phyloP scores from a whole-genome alignment of 306 rosid genomes.

The Hylodesmum podocarpum region DNA sequence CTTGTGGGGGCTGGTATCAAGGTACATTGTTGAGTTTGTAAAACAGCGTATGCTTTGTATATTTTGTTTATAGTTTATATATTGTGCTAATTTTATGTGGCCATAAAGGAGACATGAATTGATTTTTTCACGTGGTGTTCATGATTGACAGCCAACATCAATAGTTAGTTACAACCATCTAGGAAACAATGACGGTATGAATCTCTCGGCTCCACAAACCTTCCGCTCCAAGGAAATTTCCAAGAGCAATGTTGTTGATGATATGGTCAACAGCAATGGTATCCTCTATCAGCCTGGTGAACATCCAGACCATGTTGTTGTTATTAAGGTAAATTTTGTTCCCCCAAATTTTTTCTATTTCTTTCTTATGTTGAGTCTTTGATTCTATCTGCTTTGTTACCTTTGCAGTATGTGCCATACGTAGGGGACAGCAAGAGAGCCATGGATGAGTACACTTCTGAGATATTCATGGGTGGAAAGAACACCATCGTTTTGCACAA shows the following conservation, averaged over 20 bases:
- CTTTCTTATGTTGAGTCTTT: neutral
- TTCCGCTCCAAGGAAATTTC: slow-evolving; percentile 98
- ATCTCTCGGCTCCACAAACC: slow-evolving; percentile 96
- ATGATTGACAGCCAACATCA: slow-evolving; percentile 78
- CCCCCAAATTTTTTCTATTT: neutral
- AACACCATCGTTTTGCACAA: slow-evolving; percentile 95
- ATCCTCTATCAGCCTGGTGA: slow-evolving; percentile 92
- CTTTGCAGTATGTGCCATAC: slow-evolving; percentile 82
- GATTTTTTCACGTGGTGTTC: neutral
- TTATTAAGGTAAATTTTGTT: slow-evolving; percentile 68
- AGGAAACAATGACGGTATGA: slow-evolving; percentile 99
- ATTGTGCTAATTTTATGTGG: neutral
- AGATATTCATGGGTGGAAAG: slow-evolving; percentile 97
- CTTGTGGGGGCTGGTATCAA: slow-evolving; percentile 99
- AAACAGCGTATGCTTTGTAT: neutral
- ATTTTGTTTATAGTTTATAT: neutral
- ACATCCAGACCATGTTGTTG: slow-evolving; percentile 98
- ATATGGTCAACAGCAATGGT: slow-evolving; percentile 95
- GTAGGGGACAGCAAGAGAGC: slow-evolving; percentile 99
- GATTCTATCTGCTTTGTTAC: slow-evolving; percentile 3
- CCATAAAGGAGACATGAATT: neutral
- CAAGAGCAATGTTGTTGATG: slow-evolving; percentile 97
- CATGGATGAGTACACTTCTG: slow-evolving; percentile 98
- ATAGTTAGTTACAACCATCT: slow-evolving; percentile 98
- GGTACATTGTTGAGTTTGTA: slow-evolving; percentile 51